Evolutionary conservation across 2,329 filamentous ascomycete species (phyloP).

Genomic region (Trichoderma sp.): DNA sequence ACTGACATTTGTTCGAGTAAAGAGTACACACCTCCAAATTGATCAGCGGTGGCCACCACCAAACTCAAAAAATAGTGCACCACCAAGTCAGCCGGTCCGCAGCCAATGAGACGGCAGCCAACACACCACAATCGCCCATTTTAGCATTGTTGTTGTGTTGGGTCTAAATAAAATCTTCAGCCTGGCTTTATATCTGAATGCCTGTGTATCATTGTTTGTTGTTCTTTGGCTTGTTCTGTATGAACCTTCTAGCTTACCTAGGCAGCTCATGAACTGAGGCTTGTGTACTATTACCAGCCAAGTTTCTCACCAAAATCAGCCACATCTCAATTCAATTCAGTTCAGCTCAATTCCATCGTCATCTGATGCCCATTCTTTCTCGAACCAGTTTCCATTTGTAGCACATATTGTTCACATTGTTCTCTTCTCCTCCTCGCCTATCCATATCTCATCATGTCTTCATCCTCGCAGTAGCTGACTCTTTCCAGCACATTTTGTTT

Average conservation of each 20-base stretch:
- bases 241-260: too few species aligned
- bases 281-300: background rate
- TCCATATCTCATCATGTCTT: background rate
- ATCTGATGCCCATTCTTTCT: background rate
- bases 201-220: background rate
- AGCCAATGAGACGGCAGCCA: background rate
- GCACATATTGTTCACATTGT: background rate
- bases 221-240: background rate
- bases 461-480: background rate
- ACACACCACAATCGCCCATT: background rate
- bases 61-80: background rate
- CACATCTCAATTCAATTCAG: background rate
- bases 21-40: background rate
- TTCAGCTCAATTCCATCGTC: background rate
- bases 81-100: background rate
- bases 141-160: constrained; percentile 11
- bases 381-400: background rate
- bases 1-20: background rate
- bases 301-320: background rate
- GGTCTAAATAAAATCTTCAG: background rate
- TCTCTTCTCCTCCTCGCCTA: too few species aligned
- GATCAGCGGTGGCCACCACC: background rate
- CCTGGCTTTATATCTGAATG: background rate
- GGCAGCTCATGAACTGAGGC: background rate
- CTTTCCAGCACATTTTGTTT: background rate